Percentiles rank a stretch among this genome's conserved stretches.
These are phyloP conservation scores for Lunasporangiospora selenospora DNA, from an alignment of 192 early-diverging fungal genomes.

Conservation along the genomic window DNA sequence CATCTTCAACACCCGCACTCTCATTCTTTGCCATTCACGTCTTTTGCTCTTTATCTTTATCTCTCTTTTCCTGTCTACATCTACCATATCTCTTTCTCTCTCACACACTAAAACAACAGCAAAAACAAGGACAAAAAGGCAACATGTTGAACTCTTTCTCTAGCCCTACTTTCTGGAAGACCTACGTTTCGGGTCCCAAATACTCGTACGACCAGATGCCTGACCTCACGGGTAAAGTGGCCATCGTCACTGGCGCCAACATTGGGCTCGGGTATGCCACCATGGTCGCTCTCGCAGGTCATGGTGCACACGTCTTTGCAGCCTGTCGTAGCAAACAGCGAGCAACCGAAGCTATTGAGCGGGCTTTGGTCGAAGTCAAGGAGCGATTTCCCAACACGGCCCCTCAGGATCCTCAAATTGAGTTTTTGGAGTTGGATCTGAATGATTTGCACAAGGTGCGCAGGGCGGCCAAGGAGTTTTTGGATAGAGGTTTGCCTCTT, in stretches of 20 bases:
- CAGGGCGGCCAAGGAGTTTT: conserved; percentile 35
- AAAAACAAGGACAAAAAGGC: too few relatives aligned
- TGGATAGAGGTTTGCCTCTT: conserved; percentile 41
- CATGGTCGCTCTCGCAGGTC: conserved; percentile 21
- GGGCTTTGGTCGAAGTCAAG: conserved; percentile 24
- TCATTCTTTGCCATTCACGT: too few relatives aligned
- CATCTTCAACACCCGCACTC: too few relatives aligned
- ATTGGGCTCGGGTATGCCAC: conserved; percentile 46
- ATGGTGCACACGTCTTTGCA: conserved; percentile 30
- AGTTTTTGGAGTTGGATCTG: conserved; percentile 45
- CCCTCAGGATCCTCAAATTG: conserved; percentile 20
- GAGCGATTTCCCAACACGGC: conserved; percentile 5
- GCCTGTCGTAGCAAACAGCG: conserved; percentile 15
- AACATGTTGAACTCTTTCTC: too few relatives aligned
- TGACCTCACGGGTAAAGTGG: conserved; percentile 49
- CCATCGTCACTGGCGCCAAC: conserved; percentile 59
- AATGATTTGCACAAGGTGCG: conserved; percentile 8
- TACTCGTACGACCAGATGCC: conserved; percentile 35
- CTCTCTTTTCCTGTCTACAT: too few relatives aligned
- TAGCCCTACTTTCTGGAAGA: too few relatives aligned
- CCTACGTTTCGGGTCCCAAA: too few relatives aligned
- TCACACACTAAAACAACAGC: too few relatives aligned
- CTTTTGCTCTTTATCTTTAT: too few relatives aligned
- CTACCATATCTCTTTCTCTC: too few relatives aligned
- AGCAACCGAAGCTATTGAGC: conserved; percentile 11